These are phyloP conservation scores for Mucor velutinosus DNA, from an alignment of 371 early-diverging fungal species.

Conservation along the genomic window DNA sequence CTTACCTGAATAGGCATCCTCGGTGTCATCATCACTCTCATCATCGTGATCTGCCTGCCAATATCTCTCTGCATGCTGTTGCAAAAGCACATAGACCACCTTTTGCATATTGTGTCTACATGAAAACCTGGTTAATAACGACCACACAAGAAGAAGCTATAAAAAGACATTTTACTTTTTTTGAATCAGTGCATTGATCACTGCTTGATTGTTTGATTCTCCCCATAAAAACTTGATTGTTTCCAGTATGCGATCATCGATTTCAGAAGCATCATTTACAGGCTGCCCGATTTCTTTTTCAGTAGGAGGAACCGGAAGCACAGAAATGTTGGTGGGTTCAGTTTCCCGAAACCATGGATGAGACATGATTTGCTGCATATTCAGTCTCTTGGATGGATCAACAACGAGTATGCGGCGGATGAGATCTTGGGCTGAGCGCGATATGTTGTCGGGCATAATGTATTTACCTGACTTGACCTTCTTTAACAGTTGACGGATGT, in stretches of 20 bases:
- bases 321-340: conserved; percentile 32
- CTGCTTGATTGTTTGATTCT: conserved; percentile 36
- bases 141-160: not conserved
- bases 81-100: conserved; percentile 51
- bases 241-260: conserved; percentile 50
- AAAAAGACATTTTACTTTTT: conserved; percentile 37
- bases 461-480: conserved; percentile 67
- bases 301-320: conserved; percentile 47
- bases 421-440: conserved; percentile 65
- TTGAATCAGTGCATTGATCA: conserved; percentile 42
- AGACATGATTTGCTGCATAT: conserved; percentile 45
- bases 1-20: conserved; percentile 19
- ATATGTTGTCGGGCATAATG: conserved; percentile 69
- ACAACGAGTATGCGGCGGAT: conserved; percentile 52
- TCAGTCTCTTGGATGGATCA: conserved; percentile 46
- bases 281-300: conserved; percentile 45
- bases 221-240: conserved; percentile 52
- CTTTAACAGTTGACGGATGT: conserved; percentile 68
- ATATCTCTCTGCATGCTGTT: conserved; percentile 49
- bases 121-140: not conserved
- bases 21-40: conserved; percentile 32
- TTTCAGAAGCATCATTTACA: conserved; percentile 34
- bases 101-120: conserved; percentile 57
- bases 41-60: conserved; percentile 54
- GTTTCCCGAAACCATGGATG: conserved; percentile 54